Evolutionary conservation across 495 filamentous ascomycete species (phyloP).

Genomic region (Chlorociboria aeruginascens): DNA sequence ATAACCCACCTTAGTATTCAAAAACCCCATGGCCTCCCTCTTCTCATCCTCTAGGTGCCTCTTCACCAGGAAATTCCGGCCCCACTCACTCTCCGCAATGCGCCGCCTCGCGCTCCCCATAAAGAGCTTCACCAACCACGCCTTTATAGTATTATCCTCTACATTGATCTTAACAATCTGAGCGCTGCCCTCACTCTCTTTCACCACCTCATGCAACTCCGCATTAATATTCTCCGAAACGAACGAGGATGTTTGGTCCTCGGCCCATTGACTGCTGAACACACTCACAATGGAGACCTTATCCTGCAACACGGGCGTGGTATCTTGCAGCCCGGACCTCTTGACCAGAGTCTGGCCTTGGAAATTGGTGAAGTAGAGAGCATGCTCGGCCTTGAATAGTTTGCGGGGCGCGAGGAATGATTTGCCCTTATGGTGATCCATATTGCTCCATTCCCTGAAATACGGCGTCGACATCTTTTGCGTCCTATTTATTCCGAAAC

Average conservation of each 20-base stretch:
- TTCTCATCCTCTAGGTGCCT: conserved; percentile 64
- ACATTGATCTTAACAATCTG: conserved; percentile 80
- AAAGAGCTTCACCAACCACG: conserved; percentile 59
- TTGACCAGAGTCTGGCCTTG: conserved; percentile 58
- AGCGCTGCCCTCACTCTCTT: conserved; percentile 32
- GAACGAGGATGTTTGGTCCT: conserved; percentile 66
- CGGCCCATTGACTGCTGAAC: conserved; percentile 74
- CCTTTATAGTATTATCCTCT: conserved; percentile 70
- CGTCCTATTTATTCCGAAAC: conserved; percentile 25
- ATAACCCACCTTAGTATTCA: conserved; percentile 88
- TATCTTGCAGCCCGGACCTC: conserved; percentile 38
- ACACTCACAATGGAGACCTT: conserved; percentile 67
- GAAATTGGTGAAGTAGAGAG: conserved; percentile 91
- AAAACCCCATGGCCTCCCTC: conserved; percentile 62
- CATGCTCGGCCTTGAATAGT: conserved; percentile 59
- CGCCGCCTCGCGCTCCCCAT: conserved; percentile 44
- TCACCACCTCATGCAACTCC: conserved; percentile 41
- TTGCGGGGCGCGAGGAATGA: conserved; percentile 69
- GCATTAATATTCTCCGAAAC: conserved; percentile 50
- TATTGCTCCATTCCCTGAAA: conserved; percentile 83
- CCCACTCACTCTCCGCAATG: conserved; percentile 48
- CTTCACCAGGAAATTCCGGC: conserved; percentile 71
- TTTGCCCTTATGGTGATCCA: conserved; percentile 75
- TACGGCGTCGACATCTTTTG: conserved; percentile 64
- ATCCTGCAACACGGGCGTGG: conserved; percentile 57